Evolutionary conservation across 139 green algal species (phyloP).

Genomic region (Gonium pectorale): DNA sequence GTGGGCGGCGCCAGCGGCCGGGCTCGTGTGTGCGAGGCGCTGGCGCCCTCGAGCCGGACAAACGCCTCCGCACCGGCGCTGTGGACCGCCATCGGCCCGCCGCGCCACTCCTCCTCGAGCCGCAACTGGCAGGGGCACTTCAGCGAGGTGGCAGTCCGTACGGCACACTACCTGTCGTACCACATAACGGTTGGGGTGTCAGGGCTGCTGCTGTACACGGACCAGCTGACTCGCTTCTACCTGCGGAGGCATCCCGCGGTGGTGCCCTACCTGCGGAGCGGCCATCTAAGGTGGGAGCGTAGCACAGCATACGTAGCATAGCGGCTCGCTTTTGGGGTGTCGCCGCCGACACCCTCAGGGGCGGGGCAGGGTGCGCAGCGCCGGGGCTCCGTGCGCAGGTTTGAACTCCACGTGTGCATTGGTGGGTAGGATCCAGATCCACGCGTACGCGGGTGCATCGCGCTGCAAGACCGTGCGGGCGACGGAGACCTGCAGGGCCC

Average conservation of each 20-base stretch:
- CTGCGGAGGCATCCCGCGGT: neutral
- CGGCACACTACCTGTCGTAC: neutral
- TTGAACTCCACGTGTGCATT: too few relatives aligned
- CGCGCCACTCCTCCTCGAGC: neutral
- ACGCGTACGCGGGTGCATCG: too few relatives aligned
- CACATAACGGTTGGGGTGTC: neutral
- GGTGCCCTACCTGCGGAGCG: neutral
- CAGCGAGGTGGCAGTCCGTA: neutral
- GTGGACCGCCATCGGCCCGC: neutral
- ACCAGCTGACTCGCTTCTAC: neutral
- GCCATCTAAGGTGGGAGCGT: neutral
- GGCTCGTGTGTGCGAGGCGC: neutral
- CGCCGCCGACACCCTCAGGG: too few relatives aligned
- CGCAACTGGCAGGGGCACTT: neutral
- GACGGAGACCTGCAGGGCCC: too few relatives aligned
- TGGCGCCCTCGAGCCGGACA: neutral
- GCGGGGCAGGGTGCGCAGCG: too few relatives aligned
- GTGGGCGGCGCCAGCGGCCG: neutral
- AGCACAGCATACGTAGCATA: too few relatives aligned
- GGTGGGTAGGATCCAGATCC: too few relatives aligned
- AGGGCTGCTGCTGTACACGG: conserved; percentile 1
- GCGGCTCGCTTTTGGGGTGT: too few relatives aligned
- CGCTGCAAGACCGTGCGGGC: too few relatives aligned
- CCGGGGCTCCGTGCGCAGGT: neutral
- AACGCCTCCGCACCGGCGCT: neutral